A percentile compares a stretch with the other conserved stretches of the same genome.
phyloP scores from a whole-genome alignment of 2,329 filamentous ascomycete genomes.

The Phyllosticta citriasiana region DNA sequence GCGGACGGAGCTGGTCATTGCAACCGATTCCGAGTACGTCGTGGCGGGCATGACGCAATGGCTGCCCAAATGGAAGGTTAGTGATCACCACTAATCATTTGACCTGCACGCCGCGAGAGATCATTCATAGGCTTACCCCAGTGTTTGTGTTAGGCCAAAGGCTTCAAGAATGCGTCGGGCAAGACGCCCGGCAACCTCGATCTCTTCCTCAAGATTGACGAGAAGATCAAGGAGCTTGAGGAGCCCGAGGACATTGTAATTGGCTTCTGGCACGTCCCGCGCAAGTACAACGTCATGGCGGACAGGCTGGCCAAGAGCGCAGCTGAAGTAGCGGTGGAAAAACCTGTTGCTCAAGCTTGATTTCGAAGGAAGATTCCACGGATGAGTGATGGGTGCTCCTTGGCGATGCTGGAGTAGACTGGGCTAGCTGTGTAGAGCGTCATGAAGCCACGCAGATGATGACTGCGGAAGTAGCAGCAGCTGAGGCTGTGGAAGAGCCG shows the following conservation, averaged over 20 bases:
- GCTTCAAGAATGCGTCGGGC: slow-evolving; percentile 2
- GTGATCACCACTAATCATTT: neutral
- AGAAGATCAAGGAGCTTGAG: neutral
- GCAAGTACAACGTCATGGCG: slow-evolving; percentile 12
- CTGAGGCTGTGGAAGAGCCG: too few species aligned
- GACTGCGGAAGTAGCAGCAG: too few species aligned
- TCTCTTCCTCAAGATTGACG: neutral
- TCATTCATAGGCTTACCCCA: neutral
- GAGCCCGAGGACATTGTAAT: slow-evolving; percentile 1
- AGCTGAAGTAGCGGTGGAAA: neutral
- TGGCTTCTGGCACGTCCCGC: slow-evolving; percentile 12
- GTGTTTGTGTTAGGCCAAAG: slow-evolving; percentile 11
- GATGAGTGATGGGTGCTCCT: too few species aligned
- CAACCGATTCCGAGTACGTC: slow-evolving; percentile 14
- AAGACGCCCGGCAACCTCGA: slow-evolving; percentile 6
- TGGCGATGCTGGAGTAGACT: neutral
- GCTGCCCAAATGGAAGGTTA: neutral
- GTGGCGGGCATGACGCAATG: slow-evolving; percentile 11
- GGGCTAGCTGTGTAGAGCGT: too few species aligned
- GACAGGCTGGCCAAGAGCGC: slow-evolving; percentile 12
- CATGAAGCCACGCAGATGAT: too few species aligned
- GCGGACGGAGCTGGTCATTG: slow-evolving; percentile 8
- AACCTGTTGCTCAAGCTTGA: too few species aligned
- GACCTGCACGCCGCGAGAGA: neutral
- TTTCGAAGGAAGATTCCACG: too few species aligned